phyloP scores from a whole-genome alignment of 73 alveolate species.

The Tetrahymena elliotti region DNA sequence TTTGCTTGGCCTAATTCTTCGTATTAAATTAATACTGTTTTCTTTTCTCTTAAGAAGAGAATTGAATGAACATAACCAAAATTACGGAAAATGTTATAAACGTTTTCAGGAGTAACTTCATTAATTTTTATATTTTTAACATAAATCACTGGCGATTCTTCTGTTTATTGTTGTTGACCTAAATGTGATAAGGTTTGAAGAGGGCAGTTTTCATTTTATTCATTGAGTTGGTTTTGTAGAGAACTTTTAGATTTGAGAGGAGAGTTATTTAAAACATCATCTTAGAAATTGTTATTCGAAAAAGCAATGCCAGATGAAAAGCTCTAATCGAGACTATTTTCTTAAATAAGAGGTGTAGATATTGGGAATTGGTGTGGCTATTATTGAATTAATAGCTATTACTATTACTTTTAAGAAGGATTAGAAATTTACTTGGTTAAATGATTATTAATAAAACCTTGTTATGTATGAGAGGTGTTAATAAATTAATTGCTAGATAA shows the following conservation, averaged over 20 bases:
- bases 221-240: not conserved
- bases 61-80: not conserved
- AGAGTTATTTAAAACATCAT: not conserved
- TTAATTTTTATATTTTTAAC: not conserved
- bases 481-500: not conserved
- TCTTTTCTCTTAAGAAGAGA: not conserved
- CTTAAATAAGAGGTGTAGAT: not conserved
- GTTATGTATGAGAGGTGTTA: not conserved
- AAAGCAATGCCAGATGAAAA: not conserved
- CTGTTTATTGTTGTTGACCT: not conserved
- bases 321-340: not conserved
- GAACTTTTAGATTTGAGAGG: not conserved
- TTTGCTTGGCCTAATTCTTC: not conserved
- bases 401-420: not conserved
- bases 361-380: not conserved
- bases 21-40: not conserved
- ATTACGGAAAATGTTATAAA: not conserved
- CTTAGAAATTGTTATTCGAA: not conserved
- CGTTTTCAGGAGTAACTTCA: not conserved
- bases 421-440: not conserved
- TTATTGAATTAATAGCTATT: not conserved
- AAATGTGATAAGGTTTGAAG: not conserved
- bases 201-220: not conserved
- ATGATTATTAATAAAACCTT: not conserved
- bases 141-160: not conserved